These are phyloP conservation scores for Paulownia fortunei DNA, from an alignment of 257 asterid genomes.

Conservation along the genomic window DNA sequence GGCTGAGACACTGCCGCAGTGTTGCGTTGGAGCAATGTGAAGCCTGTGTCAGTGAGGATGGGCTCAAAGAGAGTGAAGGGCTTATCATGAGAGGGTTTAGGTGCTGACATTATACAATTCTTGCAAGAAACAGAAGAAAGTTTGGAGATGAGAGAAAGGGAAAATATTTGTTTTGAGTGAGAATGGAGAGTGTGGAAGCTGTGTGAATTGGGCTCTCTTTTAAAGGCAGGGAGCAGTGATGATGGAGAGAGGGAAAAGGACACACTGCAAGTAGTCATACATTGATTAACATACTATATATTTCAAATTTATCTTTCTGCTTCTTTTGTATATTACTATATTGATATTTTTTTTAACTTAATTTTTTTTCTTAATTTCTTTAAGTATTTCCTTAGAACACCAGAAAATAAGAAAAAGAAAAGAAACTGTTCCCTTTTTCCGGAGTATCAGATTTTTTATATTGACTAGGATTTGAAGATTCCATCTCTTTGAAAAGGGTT, in stretches of 20 bases:
- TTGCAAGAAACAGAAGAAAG: not conserved
- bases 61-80: constrained; percentile 79
- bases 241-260: constrained; percentile 29
- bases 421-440: constrained; percentile 38
- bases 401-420: constrained; percentile 24
- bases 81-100: constrained; percentile 42
- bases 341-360: not conserved
- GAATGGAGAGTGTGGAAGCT: constrained; percentile 19
- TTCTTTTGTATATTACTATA: not conserved
- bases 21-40: constrained; percentile 84
- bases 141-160: no score
- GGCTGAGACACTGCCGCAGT: constrained; percentile 64
- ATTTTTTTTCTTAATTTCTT: not conserved
- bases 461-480: constrained; percentile 54
- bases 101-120: constrained; percentile 41
- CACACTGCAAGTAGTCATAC: constrained; percentile 32
- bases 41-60: constrained; percentile 75
- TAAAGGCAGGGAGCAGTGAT: constrained; percentile 44
- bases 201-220: constrained; percentile 35
- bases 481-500: constrained; percentile 19
- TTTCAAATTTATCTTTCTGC: not conserved
- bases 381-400: not conserved
- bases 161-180: not conserved
- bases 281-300: not conserved
- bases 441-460: constrained; percentile 48